phyloP scores from a whole-genome alignment of 345 rosid genomes.

The Aethionema arabicum region DNA sequence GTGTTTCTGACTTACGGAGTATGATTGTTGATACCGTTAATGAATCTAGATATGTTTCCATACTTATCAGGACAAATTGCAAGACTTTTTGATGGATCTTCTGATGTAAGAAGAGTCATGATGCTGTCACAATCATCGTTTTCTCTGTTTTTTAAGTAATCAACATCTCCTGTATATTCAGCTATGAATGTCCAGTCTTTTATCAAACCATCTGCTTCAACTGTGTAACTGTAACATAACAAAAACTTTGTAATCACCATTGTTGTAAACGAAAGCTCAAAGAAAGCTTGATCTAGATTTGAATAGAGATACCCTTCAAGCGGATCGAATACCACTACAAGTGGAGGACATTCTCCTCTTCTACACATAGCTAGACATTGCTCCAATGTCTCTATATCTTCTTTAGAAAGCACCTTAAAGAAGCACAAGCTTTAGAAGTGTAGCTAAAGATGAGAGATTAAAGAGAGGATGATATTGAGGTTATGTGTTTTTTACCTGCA shows the following conservation, averaged over 20 bases:
- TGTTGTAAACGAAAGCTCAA: constrained; percentile 21
- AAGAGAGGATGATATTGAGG: not conserved
- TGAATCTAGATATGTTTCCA: constrained; percentile 88
- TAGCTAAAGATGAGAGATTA: not conserved
- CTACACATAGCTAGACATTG: constrained; percentile 68
- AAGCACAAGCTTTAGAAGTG: not conserved
- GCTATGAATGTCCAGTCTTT: constrained; percentile 83
- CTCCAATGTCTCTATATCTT: constrained; percentile 71
- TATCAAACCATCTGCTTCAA: constrained; percentile 76
- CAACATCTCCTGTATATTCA: constrained; percentile 93
- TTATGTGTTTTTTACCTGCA: constrained; percentile 59
- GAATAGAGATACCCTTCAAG: constrained; percentile 70
- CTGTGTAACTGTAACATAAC: constrained; percentile 65
- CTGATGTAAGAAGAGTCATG: constrained; percentile 83
- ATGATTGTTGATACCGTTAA: constrained; percentile 89
- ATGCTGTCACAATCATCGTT: constrained; percentile 84
- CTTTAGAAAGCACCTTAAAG: constrained; percentile 65
- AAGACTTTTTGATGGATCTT: constrained; percentile 61
- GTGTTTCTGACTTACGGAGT: constrained; percentile 51
- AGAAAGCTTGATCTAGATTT: too few species aligned
- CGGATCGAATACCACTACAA: constrained; percentile 75
- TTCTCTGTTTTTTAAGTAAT: constrained; percentile 72
- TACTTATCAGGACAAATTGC: constrained; percentile 86
- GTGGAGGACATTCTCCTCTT: constrained; percentile 86
- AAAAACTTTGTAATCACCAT: constrained; percentile 14